A percentile compares a stretch with the other conserved stretches of the same genome.
These are phyloP conservation scores for Warburgia ugandensis DNA, from an alignment of 164 flowering plant species.

Conservation along the genomic window DNA sequence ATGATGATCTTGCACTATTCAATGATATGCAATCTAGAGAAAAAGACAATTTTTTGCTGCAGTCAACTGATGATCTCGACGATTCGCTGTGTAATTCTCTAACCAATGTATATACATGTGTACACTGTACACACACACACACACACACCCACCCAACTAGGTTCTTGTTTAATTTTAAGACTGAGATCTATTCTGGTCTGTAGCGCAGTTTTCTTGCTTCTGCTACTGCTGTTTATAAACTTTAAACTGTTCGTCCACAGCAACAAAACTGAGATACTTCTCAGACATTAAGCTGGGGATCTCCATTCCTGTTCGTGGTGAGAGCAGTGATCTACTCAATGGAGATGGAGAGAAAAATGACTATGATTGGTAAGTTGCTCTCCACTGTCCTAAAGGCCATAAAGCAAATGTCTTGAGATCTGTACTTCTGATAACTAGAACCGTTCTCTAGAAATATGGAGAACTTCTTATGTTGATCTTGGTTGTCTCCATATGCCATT, in stretches of 20 bases:
- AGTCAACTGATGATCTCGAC: slow-evolving; percentile 63
- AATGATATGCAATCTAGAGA: slow-evolving; percentile 75
- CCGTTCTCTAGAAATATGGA: no score
- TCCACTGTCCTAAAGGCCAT: background rate
- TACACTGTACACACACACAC: background rate
- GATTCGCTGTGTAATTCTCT: slow-evolving; percentile 61
- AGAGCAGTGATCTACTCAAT: slow-evolving; percentile 74
- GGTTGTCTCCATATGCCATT: no score
- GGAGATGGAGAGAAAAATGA: slow-evolving; percentile 84
- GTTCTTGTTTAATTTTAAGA: background rate
- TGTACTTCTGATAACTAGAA: no score
- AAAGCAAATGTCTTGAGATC: no score
- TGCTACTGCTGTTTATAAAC: background rate
- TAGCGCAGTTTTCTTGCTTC: background rate
- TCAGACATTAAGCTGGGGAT: slow-evolving; percentile 73
- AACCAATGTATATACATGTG: slow-evolving; percentile 3
- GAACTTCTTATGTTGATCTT: no score
- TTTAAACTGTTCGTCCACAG: slow-evolving; percentile 26
- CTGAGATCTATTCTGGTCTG: slow-evolving; percentile 3
- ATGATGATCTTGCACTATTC: slow-evolving; percentile 88
- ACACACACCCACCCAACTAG: background rate
- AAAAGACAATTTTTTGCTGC: slow-evolving; percentile 66
- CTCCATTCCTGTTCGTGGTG: slow-evolving; percentile 65
- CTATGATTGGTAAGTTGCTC: slow-evolving; percentile 76
- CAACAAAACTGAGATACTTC: slow-evolving; percentile 65